Conservation (phyloP, 257 asterid species). For the Ehretia macrophylla region DNA sequence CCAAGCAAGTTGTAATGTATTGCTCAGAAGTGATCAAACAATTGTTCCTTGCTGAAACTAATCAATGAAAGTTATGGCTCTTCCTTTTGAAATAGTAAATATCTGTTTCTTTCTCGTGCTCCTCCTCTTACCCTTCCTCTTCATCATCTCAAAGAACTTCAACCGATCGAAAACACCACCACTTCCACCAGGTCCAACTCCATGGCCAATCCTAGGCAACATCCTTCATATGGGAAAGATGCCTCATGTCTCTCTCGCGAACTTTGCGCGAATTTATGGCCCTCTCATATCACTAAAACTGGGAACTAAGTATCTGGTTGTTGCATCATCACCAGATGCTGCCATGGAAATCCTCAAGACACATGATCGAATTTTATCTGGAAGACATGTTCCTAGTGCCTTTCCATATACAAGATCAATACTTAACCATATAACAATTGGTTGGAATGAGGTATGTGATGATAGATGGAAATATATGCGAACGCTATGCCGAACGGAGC, state of each 20-base stretch:
- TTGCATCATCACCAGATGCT: constrained; percentile 35
- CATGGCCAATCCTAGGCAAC: constrained; percentile 41
- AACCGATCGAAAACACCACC: constrained; percentile 12
- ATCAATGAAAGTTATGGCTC: neutral
- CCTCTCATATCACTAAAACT: constrained; percentile 33
- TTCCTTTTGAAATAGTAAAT: neutral
- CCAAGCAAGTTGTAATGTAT: too few relatives aligned
- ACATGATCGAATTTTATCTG: constrained; percentile 28
- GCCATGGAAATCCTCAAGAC: constrained; percentile 32
- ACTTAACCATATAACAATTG: constrained; percentile 20
- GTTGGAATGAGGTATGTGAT: constrained; percentile 26
- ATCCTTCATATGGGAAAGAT: constrained; percentile 19
- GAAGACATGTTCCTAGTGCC: constrained; percentile 25
- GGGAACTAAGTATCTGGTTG: constrained; percentile 25
- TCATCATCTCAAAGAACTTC: constrained; percentile 11
- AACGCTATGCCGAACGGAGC: constrained; percentile 25
- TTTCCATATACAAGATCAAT: constrained; percentile 15
- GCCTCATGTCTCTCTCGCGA: constrained; percentile 24
- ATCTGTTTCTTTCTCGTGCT: neutral
- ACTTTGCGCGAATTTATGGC: constrained; percentile 31
- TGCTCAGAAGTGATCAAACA: neutral
- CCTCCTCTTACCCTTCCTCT: constrained; percentile 5
- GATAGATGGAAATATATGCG: constrained; percentile 28
- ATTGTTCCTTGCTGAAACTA: neutral
- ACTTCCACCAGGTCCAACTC: constrained; percentile 51